Conservation (phyloP, 768 basidiomycete species). For the Termitomyces bulborhizus region DNA sequence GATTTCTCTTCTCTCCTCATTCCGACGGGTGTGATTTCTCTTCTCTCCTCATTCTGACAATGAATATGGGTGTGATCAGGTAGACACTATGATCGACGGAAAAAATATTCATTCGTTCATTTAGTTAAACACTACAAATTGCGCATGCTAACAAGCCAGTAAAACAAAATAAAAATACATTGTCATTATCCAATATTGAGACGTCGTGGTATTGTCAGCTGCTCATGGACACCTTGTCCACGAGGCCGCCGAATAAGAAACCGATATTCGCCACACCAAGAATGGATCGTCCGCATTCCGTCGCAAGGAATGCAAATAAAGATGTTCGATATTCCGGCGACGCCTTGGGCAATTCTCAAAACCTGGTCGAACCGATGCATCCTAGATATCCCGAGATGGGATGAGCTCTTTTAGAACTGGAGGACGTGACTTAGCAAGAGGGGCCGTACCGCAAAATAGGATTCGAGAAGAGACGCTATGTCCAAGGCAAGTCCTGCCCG, state of each 20-base stretch:
- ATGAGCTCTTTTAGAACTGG: not conserved
- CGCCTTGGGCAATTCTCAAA: not conserved
- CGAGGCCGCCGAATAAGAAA: conserved; percentile 2
- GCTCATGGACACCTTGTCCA: not conserved
- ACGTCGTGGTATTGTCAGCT: not conserved
- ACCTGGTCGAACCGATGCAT: not conserved
- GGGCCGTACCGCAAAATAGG: conserved; percentile 3
- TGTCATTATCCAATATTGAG: not conserved
- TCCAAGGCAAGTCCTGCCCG: conserved; percentile 9
- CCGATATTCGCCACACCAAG: conserved; percentile 5
- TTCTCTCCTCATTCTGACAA: no score
- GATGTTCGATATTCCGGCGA: not conserved
- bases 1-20: not conserved
- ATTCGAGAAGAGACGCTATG: conserved; percentile 3
- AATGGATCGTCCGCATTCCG: conserved; percentile 1
- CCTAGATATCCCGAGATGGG: not conserved
- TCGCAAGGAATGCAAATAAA: conserved; percentile 7
- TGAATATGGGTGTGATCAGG: no score
- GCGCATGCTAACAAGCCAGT: not conserved
- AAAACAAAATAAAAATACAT: not conserved
- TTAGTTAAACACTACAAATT: not conserved
- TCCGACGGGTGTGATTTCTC: not conserved
- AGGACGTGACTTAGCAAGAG: not conserved
- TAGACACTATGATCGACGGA: no score
- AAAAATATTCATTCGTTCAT: no score